Evolutionary conservation across 257 asterid species (phyloP).

Genomic region (Perilla frutescens): DNA sequence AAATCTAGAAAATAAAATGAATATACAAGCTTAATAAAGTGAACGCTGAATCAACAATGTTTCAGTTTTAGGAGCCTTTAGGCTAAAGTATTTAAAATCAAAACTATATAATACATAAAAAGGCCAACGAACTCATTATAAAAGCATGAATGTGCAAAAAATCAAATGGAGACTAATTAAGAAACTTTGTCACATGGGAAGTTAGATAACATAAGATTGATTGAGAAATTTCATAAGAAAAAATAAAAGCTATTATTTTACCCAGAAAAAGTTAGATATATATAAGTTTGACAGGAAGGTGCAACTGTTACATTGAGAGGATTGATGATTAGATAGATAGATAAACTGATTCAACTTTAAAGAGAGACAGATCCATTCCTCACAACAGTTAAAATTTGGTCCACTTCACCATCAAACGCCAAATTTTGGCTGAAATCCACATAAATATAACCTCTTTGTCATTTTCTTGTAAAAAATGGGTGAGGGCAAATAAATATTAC

Average conservation of each 20-base stretch:
- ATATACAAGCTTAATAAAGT: too few relatives aligned
- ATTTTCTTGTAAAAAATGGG: conserved; percentile 36
- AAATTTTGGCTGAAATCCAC: conserved; percentile 31
- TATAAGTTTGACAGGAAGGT: conserved; percentile 16
- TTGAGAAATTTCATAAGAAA: too few relatives aligned
- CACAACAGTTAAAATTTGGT: conserved; percentile 28
- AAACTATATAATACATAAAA: too few relatives aligned
- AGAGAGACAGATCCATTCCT: conserved; percentile 5
- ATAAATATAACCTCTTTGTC: conserved; percentile 43
- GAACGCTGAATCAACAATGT: too few relatives aligned
- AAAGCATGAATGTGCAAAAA: too few relatives aligned
- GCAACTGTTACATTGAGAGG: conserved; percentile 40
- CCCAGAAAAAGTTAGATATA: conserved; percentile 21
- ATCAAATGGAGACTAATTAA: too few relatives aligned
- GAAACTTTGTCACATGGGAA: too few relatives aligned
- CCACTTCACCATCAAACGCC: conserved; percentile 27
- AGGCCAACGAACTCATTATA: too few relatives aligned
- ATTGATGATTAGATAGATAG: conserved; percentile 36
- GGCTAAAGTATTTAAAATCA: too few relatives aligned
- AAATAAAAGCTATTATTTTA: not conserved
- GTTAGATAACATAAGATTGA: too few relatives aligned
- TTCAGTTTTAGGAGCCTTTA: too few relatives aligned
- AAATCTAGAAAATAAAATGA: too few relatives aligned
- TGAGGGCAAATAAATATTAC: conserved; percentile 37
- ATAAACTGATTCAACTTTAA: conserved; percentile 19